Percentiles rank a stretch among this genome's conserved stretches.
Evolutionary conservation across 208 protist genomes (phyloP).

Genomic region (Herpetomonas tarakana): DNA sequence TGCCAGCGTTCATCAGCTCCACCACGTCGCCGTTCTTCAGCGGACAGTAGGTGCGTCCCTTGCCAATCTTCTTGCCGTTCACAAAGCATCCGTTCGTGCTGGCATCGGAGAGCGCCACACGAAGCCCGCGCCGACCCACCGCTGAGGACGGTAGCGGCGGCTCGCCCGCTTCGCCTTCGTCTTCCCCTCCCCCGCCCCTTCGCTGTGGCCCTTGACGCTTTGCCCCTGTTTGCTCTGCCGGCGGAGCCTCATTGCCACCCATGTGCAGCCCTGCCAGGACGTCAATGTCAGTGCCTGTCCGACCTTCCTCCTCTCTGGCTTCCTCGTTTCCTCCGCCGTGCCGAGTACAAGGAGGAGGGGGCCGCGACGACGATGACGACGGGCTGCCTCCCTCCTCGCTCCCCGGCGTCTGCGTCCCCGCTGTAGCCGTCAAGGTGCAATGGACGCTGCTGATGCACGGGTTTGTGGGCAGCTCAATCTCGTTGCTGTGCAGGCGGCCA

Average conservation of each 20-base stretch:
- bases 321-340: neutral
- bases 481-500: conserved; percentile 36
- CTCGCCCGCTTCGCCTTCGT: too few species aligned
- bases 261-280: neutral
- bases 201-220: too few species aligned
- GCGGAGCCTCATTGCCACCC: neutral
- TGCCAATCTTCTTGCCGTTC: conserved; percentile 31
- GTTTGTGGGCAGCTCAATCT: conserved; percentile 32
- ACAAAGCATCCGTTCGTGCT: conserved; percentile 58
- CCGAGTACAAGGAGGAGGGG: too few species aligned
- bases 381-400: conserved; percentile 3
- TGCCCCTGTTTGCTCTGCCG: too few species aligned
- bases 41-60: conserved; percentile 12
- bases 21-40: conserved; percentile 35
- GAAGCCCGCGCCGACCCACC: neutral
- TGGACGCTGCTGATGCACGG: conserved; percentile 54
- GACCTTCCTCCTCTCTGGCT: neutral
- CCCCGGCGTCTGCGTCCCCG: neutral
- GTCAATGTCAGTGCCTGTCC: neutral
- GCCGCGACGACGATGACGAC: neutral
- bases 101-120: conserved; percentile 37
- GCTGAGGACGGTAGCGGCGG: neutral
- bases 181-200: too few species aligned
- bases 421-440: conserved; percentile 23
- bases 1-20: conserved; percentile 42